Evolutionary conservation across 2,329 filamentous ascomycete genomes (phyloP).

Genomic region (Chaetoscypha palmicola): DNA sequence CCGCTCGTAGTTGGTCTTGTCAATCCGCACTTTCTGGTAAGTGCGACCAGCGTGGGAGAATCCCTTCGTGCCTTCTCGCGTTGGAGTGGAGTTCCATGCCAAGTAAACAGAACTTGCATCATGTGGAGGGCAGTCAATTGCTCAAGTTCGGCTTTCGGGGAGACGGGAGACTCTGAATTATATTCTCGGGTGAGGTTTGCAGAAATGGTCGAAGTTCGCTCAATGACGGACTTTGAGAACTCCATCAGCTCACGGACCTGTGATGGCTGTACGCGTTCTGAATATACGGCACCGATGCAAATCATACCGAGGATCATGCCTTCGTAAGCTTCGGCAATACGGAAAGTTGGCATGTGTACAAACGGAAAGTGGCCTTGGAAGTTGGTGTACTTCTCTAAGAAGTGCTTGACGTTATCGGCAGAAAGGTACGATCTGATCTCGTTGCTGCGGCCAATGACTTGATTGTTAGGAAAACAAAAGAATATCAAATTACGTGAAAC

Average conservation of each 20-base stretch:
- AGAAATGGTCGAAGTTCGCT: slow-evolving; percentile 48
- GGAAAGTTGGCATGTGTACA: slow-evolving; percentile 65
- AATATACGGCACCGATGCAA: slow-evolving; percentile 69
- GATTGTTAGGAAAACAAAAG: slow-evolving; percentile 51
- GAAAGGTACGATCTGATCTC: slow-evolving; percentile 51
- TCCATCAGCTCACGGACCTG: slow-evolving; percentile 65
- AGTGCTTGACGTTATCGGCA: slow-evolving; percentile 61
- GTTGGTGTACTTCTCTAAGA: slow-evolving; percentile 63
- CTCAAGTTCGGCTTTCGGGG: slow-evolving; percentile 45
- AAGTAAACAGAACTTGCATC: slow-evolving; percentile 55
- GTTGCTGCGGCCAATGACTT: slow-evolving; percentile 47
- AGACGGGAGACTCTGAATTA: slow-evolving; percentile 32
- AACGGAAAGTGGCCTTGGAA: slow-evolving; percentile 69
- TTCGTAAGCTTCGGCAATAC: slow-evolving; percentile 57
- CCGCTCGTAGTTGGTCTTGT: slow-evolving; percentile 45
- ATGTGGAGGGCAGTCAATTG: slow-evolving; percentile 62
- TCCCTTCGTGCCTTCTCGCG: slow-evolving; percentile 55
- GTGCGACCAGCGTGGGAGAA: slow-evolving; percentile 48
- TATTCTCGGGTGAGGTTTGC: slow-evolving; percentile 37
- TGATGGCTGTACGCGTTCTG: slow-evolving; percentile 50
- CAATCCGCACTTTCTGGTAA: slow-evolving; percentile 51
- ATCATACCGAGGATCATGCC: slow-evolving; percentile 64
- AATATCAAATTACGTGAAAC: slow-evolving; percentile 49
- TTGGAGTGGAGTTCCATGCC: slow-evolving; percentile 63
- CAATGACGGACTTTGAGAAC: slow-evolving; percentile 50